Evolutionary conservation across 176 grass and related monocot genomes (phyloP).

Genomic region (Carex cristatella): DNA sequence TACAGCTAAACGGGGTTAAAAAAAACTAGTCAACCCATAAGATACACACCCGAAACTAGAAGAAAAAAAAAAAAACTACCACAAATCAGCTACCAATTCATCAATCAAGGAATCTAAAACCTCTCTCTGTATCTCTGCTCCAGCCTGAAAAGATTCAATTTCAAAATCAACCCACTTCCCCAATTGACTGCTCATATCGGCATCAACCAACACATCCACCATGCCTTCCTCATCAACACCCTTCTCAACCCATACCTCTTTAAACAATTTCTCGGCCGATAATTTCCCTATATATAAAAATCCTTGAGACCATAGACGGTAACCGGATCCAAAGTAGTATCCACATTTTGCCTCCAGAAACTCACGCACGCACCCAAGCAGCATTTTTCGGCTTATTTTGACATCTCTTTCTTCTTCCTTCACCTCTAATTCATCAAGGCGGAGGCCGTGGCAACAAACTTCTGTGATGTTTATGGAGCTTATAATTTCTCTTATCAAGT

Average conservation of each 20-base stretch:
- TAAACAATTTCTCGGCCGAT: constrained; percentile 49
- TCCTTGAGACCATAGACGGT: constrained; percentile 62
- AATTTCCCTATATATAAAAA: constrained; percentile 43
- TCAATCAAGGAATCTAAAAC: constrained; percentile 53
- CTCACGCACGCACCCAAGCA: constrained; percentile 71
- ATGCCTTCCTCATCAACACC: constrained; percentile 68
- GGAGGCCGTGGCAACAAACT: constrained; percentile 38
- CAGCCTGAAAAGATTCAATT: constrained; percentile 54
- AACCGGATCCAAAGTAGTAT: constrained; percentile 64
- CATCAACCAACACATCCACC: constrained; percentile 87
- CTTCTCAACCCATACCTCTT: constrained; percentile 55
- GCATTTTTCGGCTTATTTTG: constrained; percentile 43
- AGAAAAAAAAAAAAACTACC: background rate
- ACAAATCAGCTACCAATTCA: constrained; percentile 58
- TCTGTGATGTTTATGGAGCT: constrained; percentile 19
- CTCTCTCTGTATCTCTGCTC: constrained; percentile 43
- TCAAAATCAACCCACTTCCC: constrained; percentile 89
- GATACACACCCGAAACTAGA: background rate
- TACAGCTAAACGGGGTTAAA: background rate
- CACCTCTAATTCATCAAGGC: constrained; percentile 47
- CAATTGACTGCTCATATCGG: constrained; percentile 64
- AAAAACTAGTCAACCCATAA: background rate
- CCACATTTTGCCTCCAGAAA: constrained; percentile 53
- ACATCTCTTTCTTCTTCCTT: constrained; percentile 40
- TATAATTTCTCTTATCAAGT: constrained; percentile 66